Evolutionary conservation across 2,329 filamentous ascomycete species (phyloP), one percentile per base, ranked within the genome.

Genomic region (Nemania abortiva): DNA sequence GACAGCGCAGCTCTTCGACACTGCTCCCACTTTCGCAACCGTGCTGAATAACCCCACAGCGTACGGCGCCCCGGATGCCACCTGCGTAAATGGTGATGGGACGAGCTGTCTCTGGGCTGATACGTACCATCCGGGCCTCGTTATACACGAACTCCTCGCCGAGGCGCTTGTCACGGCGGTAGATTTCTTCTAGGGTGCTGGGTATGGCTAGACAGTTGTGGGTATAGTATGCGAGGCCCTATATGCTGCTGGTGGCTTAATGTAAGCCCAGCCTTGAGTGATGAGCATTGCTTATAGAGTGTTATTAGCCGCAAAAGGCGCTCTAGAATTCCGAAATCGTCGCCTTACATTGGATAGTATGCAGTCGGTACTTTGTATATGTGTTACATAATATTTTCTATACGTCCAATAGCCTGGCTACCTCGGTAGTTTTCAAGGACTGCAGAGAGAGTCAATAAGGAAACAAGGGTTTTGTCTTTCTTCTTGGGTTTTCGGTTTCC

Each of bases 21-120:
- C 73, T 2, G 47, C 69, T 18, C 24, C 69, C 15, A 70, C 65
- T 0, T 74, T 74, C 37, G 31, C 61, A 13, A 49, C 67, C 1
- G 64, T 69, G 9, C 58, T 74, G 15, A 34, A 67, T 55, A 55
- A 74, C 62, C 73, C 73, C 3, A 69, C 72, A 52, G 70, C 69
- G 3, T 74, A 74, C n/a, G 73, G 73, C 13, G 73, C 73, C 1
- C 22, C 64, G 3, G 70, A 74, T 39, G 67, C 70, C 7, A 73
- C 70, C 1, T 74, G 72, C 24, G 57, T 70, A 7, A 72, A 62
- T 27, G 47, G 64, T 2, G 70, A 74, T 54, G 73, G 73, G 2
- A 65, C 24, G 24, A 70, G 67, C 45, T 74, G 72, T 50, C 62
- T 74, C 6, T 74, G 72, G 73, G 58, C 65, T 22, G 72, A 74